Evolutionary conservation across 768 basidiomycete genomes (phyloP), one percentile per base, ranked within the genome.

Genomic region (Lyophyllum shimeji): DNA sequence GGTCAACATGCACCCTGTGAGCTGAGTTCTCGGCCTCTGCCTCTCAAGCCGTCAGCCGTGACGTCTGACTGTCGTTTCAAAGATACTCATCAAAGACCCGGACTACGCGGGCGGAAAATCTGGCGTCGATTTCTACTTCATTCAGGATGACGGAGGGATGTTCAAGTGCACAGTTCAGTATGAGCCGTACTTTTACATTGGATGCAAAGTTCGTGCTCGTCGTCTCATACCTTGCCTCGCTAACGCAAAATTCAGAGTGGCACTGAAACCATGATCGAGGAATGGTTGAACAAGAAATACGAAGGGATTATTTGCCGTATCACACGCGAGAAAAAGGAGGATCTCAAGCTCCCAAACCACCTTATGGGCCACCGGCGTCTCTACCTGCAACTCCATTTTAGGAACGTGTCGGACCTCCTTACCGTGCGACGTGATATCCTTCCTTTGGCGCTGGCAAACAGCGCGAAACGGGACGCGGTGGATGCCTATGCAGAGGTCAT

Each of bases 401-500:
- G 90, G 51, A 98, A 98, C 66, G 88, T 97, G n/a, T 85, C 88
- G 1, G 96, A 98, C 66, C 85, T 99, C 7, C 83, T 97, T 51
- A 65, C 83, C 1, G 93, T 98, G 31, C 82, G 95, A 56, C 84
- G 93, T 48, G 96, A 98, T 29, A 73, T 99, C 37, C 79, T 93
- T 44, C 95, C 97, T 1, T 81, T 98, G 40, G 96, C 95, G 1
- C 82, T 88, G 17, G 86, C 90, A 40, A 99, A 99, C 59, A 82
- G 89, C 55, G 89, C 93, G 3, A 97, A 96, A 74, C 85, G 95
- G 23, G 89, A 91, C 63, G 96, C 97, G 0, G 88, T 98, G 12
- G 97, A 98, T 69, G 95, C 95, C 3, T 99, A 98, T 65, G 97
- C 97, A 2, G 97, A 99, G 65, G 94, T 98, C 20, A 84, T 99